Conservation (phyloP, 495 filamentous ascomycete species). For the Tuber borchii region DNA sequence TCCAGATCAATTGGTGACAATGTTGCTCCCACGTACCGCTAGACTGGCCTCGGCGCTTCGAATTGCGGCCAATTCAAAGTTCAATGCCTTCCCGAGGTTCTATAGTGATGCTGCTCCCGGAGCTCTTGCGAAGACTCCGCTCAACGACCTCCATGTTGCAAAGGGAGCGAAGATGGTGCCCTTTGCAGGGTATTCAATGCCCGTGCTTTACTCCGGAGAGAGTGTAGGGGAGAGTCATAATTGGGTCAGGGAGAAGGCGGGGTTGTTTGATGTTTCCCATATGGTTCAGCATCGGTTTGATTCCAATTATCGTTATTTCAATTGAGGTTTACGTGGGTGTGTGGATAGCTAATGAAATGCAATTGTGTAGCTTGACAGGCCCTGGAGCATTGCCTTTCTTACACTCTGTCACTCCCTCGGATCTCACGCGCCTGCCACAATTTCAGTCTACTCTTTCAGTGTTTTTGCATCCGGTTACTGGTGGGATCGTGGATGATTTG, state of each 20-base stretch:
- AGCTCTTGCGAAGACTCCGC: slow-evolving; percentile 56
- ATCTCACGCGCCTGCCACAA: slow-evolving; percentile 51
- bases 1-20: background rate
- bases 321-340: background rate
- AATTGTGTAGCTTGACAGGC: slow-evolving; percentile 54
- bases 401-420: slow-evolving; percentile 69
- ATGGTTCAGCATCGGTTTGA: slow-evolving; percentile 57
- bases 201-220: slow-evolving; percentile 72
- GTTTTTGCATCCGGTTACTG: slow-evolving; percentile 69
- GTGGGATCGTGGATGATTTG: slow-evolving; percentile 89
- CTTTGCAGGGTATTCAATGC: slow-evolving; percentile 93
- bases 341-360: no score
- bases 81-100: background rate
- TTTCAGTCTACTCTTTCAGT: slow-evolving; percentile 70
- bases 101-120: background rate
- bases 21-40: background rate
- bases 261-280: slow-evolving; percentile 81
- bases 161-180: slow-evolving; percentile 90
- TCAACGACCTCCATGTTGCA: slow-evolving; percentile 74
- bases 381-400: slow-evolving; percentile 72
- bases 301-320: background rate
- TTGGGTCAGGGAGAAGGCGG: slow-evolving; percentile 79
- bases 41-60: background rate
- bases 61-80: background rate
- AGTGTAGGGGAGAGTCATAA: slow-evolving; percentile 72